Evolutionary conservation across 306 rosid species (phyloP), one percentile per base, ranked within the genome.

Genomic region (Ziziphus jujuba): DNA sequence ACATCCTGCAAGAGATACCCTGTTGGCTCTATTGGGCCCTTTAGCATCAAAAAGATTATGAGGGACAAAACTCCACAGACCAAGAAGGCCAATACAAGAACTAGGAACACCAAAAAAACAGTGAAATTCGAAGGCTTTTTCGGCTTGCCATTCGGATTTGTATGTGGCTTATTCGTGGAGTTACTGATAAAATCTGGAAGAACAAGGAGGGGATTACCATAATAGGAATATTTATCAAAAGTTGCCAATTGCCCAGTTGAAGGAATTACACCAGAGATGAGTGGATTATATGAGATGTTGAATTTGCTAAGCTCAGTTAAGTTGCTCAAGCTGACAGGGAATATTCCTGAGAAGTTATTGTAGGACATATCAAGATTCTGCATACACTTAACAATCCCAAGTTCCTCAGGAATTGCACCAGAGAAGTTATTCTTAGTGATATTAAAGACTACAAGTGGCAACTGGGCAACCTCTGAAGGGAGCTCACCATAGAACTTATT

Each of bases 201-300:
- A 12, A 3, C 0, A 69, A 93, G 77, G 5, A 66, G 76, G 16
- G 96, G 96, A 60, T 88, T 69, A 0, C 99, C 99, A 8, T 83
- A 73, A 51, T 88, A 93, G 5, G 99, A 85, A 1, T 80, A 68
- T 59, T 40, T 69, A 3, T 84, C 97, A 43, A 93, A 90, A 4
- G 99, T 93, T n/a, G 70, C 76, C 9, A 93, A 81, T 72, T 93
- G 99, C 55, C 90, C 89, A 0, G 63, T 67, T 0, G 77, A 7
- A 56, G 91, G 88, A 33, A 90, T 79, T 20, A 0, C 35, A 48
- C 99, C 99, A 3, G 87, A 71, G 23, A 93, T 80, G 0, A 80
- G 69, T 54, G 90, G 97, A 69, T 93, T 93, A 69, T 80, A 90
- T 40, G 99, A 93, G 75, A 93, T 77, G 77, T 93, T 93, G 87